These are phyloP conservation scores for Kluyveromyces sp. DNA, from an alignment of 1,139 yeast species.

Conservation along the genomic window DNA sequence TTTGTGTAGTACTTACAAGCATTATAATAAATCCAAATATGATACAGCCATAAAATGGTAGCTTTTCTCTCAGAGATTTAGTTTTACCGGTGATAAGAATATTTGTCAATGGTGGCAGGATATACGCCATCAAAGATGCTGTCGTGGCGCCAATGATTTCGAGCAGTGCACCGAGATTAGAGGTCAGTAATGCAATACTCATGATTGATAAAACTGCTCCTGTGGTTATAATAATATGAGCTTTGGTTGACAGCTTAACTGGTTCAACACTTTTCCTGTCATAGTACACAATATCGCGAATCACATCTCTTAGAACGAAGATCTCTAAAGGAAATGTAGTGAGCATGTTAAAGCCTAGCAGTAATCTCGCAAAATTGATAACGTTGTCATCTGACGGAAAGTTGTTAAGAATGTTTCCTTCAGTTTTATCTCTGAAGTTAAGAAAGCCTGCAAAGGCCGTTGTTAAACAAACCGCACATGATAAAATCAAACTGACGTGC, in stretches of 20 bases:
- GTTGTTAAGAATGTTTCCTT: slow-evolving; percentile 82
- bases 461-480: slow-evolving; percentile 69
- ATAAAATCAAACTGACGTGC: slow-evolving; percentile 74
- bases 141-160: slow-evolving; percentile 91
- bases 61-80: slow-evolving; percentile 38
- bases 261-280: slow-evolving; percentile 25
- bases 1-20: slow-evolving; percentile 71
- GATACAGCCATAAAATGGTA: slow-evolving; percentile 57
- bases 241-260: slow-evolving; percentile 38
- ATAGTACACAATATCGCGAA: slow-evolving; percentile 51
- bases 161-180: slow-evolving; percentile 81
- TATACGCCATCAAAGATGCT: slow-evolving; percentile 88
- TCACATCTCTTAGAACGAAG: slow-evolving; percentile 81
- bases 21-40: slow-evolving; percentile 69
- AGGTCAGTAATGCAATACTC: slow-evolving; percentile 71
- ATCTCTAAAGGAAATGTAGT: slow-evolving; percentile 90
- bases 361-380: slow-evolving; percentile 79
- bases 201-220: slow-evolving; percentile 61
- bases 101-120: slow-evolving; percentile 81
- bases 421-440: slow-evolving; percentile 68
- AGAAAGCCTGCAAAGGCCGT: slow-evolving; percentile 79
- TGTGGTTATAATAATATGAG: slow-evolving; percentile 65
- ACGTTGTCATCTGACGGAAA: slow-evolving; percentile 67
- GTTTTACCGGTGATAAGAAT: slow-evolving; percentile 53
- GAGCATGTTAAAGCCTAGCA: slow-evolving; percentile 90